Base-by-base conservation (phyloP, 345 rosid species). In the Camelina sativa region DNA sequence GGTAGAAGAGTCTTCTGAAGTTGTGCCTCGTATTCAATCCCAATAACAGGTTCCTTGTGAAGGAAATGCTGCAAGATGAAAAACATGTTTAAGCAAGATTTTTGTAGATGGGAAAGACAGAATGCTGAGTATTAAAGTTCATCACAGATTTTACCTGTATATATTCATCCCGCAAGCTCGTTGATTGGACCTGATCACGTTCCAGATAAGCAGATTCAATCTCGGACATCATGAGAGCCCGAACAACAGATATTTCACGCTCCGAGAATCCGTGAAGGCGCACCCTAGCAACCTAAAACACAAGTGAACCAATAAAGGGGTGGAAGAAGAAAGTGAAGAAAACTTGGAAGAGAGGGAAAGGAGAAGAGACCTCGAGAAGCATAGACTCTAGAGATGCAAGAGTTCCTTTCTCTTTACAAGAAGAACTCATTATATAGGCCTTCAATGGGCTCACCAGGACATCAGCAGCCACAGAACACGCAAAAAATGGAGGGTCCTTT, bases 181-280 rank as follows among this genome's bases (percentile, higher is more conserved):
- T 82, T 65, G 98, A 93, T 62, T 91, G 97, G 81, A 84, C 85
- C 84, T 93, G 97, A 76, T 93, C 97, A 71, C 97, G 97, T 79
- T 93, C 97, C 80, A 93, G 85, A 86, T 86, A 93, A 68, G 98
- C 96, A 67, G 98, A 93, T 83, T 93, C 97, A 60, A 93, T 89
- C 83, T 88, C 92, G 0, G 97, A 90, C 91, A 93, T 86, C 74
- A 88, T 76, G 65, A 88, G 81, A 76, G 98, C 91, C 51, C 90
- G 88, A 57, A 85, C 97, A 72, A 93, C 70, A 62, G 91, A 82
- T 80, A 93, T 86, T 76, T 93, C 98, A 62, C 86, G 93, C 44
- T 93, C 98, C 62, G 97, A 91, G 84, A 93, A 93, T 69, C 98
- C 98, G 83, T 88, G 93, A 70, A 89, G 79, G 35, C 91, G 88